These are phyloP conservation scores for Plasmodium gaboni DNA, from an alignment of 169 alveolate species.

Conservation along the genomic window DNA sequence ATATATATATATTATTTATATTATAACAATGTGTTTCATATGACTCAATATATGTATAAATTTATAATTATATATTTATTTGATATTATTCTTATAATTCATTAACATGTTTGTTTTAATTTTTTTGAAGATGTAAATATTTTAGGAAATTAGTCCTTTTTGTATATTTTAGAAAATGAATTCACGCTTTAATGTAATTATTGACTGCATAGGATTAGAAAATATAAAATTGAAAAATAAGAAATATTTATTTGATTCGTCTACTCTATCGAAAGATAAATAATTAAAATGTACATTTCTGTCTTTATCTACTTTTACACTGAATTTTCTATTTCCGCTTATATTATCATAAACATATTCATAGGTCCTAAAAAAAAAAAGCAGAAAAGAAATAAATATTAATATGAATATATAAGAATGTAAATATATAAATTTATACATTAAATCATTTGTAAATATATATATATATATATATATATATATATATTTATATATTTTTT, in stretches of 20 bases:
- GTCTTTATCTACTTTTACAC: conserved; percentile 70
- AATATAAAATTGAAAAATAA: conserved; percentile 64
- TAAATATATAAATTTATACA: neutral
- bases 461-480: neutral
- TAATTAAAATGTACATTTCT: conserved; percentile 63
- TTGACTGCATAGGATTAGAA: conserved; percentile 72
- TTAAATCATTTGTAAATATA: neutral
- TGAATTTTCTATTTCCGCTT: conserved; percentile 43
- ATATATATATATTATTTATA: too few relatives aligned
- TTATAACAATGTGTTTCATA: too few relatives aligned
- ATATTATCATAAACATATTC: conserved; percentile 52
- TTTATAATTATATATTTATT: too few relatives aligned
- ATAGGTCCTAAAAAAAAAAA: conserved; percentile 20
- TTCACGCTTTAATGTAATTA: conserved; percentile 69
- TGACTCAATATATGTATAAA: too few relatives aligned
- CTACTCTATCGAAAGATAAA: conserved; percentile 65
- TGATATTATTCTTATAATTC: too few relatives aligned
- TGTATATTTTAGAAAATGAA: conserved; percentile 36
- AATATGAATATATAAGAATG: neutral
- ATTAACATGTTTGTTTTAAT: too few relatives aligned
- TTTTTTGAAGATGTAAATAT: too few relatives aligned
- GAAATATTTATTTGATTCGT: conserved; percentile 67
- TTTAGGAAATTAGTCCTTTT: too few relatives aligned
- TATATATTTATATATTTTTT: neutral
- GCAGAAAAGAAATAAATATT: neutral